A percentile compares a stretch with the other conserved stretches of the same genome.
phyloP scores from a whole-genome alignment of 129 eudicot genomes.

The Sambucus nigra region DNA sequence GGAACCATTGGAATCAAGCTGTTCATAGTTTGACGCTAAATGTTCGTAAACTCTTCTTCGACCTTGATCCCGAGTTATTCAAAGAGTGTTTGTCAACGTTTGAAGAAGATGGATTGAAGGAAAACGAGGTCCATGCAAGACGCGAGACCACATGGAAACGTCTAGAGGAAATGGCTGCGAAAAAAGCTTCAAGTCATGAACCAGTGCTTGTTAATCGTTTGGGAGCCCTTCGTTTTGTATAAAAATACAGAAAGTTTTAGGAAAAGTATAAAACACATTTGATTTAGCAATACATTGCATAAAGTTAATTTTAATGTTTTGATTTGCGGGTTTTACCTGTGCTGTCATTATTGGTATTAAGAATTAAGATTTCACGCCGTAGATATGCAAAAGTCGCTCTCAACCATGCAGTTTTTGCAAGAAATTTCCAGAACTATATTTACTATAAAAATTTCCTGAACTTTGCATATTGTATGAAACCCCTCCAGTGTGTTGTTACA shows the following conservation, averaged over 20 bases:
- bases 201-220: slow-evolving; percentile 43
- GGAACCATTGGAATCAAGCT: slow-evolving; percentile 85
- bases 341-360: neutral
- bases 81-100: slow-evolving; percentile 65
- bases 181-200: slow-evolving; percentile 44
- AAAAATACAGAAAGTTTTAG: neutral
- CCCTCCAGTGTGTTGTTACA: too few relatives aligned
- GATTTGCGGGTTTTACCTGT: too few relatives aligned
- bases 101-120: slow-evolving; percentile 67
- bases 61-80: slow-evolving; percentile 70
- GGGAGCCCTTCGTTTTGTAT: neutral
- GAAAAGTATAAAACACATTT: too few relatives aligned
- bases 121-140: slow-evolving; percentile 41
- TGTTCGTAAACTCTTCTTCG: slow-evolving; percentile 67
- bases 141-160: slow-evolving; percentile 73
- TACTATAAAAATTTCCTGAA: too few relatives aligned
- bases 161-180: slow-evolving; percentile 49
- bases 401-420: too few relatives aligned
- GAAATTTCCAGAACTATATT: too few relatives aligned
- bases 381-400: too few relatives aligned
- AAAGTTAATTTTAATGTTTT: too few relatives aligned
- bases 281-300: too few relatives aligned
- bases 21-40: slow-evolving; percentile 72
- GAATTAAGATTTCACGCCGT: too few relatives aligned
- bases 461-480: too few relatives aligned